Evolutionary conservation across 1,284 basidiomycete species (phyloP).

Genomic region (Microbotryum intermedium): DNA sequence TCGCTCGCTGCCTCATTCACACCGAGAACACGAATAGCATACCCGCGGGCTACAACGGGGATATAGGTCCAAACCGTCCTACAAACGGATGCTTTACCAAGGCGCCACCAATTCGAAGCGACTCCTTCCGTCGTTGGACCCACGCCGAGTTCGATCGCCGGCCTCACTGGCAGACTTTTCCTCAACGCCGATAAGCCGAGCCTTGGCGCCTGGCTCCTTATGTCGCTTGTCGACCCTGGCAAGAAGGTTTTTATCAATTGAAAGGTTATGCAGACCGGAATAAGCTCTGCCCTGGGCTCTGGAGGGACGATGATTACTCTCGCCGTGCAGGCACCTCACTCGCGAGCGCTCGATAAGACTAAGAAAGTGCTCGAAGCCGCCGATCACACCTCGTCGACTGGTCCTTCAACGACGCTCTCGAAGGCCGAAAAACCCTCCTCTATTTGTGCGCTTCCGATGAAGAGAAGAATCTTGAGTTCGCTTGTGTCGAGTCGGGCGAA

Average conservation of each 20-base stretch:
- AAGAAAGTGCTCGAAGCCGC: slow-evolving; percentile 53
- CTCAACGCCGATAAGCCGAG: slow-evolving; percentile 52
- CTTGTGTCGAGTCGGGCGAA: slow-evolving; percentile 33
- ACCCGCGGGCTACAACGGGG: slow-evolving; percentile 58
- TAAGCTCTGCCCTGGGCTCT: slow-evolving; percentile 53
- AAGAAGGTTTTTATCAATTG: slow-evolving; percentile 52
- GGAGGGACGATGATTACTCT: slow-evolving; percentile 55
- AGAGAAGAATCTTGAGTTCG: slow-evolving; percentile 24
- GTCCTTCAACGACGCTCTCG: slow-evolving; percentile 44
- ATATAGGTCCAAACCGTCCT: slow-evolving; percentile 63
- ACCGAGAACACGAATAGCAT: slow-evolving; percentile 47
- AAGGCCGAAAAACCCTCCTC: slow-evolving; percentile 36
- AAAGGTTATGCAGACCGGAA: slow-evolving; percentile 52
- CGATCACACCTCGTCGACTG: slow-evolving; percentile 53
- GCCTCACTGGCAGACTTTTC: slow-evolving; percentile 57
- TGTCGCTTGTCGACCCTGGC: slow-evolving; percentile 54
- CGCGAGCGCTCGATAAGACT: slow-evolving; percentile 53
- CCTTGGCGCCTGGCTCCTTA: slow-evolving; percentile 62
- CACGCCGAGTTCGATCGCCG: slow-evolving; percentile 51
- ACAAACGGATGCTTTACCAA: slow-evolving; percentile 58
- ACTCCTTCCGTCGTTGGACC: slow-evolving; percentile 65
- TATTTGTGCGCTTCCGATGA: slow-evolving; percentile 22
- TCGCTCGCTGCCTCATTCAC: background rate
- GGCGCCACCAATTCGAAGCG: slow-evolving; percentile 45
- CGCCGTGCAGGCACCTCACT: slow-evolving; percentile 62